Evolutionary conservation across 495 filamentous ascomycete genomes (phyloP).

Genomic region (Penicillium turbatum): DNA sequence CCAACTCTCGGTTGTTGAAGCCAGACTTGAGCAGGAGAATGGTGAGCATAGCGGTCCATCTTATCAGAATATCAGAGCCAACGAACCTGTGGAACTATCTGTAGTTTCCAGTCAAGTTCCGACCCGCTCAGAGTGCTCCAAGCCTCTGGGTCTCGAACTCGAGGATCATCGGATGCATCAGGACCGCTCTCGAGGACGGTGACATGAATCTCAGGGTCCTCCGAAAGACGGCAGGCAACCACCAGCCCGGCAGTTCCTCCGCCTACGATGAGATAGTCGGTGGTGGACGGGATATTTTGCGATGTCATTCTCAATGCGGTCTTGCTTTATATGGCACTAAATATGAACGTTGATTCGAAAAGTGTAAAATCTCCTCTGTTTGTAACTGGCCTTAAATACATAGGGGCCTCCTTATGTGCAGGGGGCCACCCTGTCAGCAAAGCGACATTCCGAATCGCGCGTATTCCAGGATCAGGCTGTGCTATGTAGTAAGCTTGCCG

Average conservation of each 20-base stretch:
- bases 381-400: too few relatives aligned
- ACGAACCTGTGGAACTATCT: conserved; percentile 46
- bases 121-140: conserved; percentile 37
- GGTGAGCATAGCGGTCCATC: not conserved
- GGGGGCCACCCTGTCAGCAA: too few relatives aligned
- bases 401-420: too few relatives aligned
- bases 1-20: conserved; percentile 21
- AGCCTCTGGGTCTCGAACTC: conserved; percentile 39
- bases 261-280: conserved; percentile 37
- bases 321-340: too few relatives aligned
- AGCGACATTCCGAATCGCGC: too few relatives aligned
- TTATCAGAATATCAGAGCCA: not conserved
- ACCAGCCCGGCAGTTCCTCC: conserved; percentile 48
- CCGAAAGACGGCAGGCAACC: conserved; percentile 46
- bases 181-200: conserved; percentile 52
- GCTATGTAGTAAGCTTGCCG: too few relatives aligned
- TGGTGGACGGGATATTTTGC: conserved; percentile 2
- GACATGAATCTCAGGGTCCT: conserved; percentile 37
- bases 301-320: conserved; percentile 1
- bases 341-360: too few relatives aligned
- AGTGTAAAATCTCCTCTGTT: too few relatives aligned
- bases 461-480: too few relatives aligned
- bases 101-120: conserved; percentile 54
- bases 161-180: conserved; percentile 38
- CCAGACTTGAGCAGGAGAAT: conserved; percentile 8